Conservation (phyloP, 331 rosid species). For the Rosa hybrid region DNA sequence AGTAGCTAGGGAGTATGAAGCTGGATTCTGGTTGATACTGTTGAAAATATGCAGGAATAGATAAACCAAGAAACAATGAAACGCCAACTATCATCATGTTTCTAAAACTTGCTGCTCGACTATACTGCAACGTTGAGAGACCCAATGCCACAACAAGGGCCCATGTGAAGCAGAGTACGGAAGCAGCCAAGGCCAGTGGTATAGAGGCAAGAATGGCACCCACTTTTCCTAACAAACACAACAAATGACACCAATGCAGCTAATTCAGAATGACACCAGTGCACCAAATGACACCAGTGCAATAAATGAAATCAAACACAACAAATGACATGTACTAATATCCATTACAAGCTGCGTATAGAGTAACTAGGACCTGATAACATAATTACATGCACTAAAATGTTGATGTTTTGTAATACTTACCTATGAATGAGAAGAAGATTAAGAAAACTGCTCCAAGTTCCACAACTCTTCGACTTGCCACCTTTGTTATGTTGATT, state of each 20-base stretch:
- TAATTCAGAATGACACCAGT: not conserved
- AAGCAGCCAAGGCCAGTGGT: conserved; percentile 89
- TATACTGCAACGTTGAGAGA: conserved; percentile 68
- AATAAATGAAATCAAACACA: not conserved
- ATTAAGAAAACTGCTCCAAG: conserved; percentile 82
- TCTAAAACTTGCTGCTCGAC: conserved; percentile 74
- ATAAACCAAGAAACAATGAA: conserved; percentile 87
- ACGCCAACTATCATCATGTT: conserved; percentile 81
- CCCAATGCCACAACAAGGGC: conserved; percentile 81
- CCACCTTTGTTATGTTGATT: conserved; percentile 76
- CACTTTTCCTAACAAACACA: conserved; percentile 64
- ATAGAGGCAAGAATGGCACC: conserved; percentile 98
- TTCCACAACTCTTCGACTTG: conserved; percentile 68
- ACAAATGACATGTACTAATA: not conserved
- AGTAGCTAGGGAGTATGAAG: conserved; percentile 80
- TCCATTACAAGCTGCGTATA: not conserved
- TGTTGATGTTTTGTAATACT: not conserved
- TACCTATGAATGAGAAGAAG: conserved; percentile 79
- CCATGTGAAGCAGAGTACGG: conserved; percentile 87
- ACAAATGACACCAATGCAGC: not conserved
- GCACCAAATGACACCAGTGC: not conserved
- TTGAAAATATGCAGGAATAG: conserved; percentile 91
- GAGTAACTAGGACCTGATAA: not conserved
- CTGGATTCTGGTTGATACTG: conserved; percentile 67
- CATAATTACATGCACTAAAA: not conserved